phyloP scores from a whole-genome alignment of 306 rosid species.

The Glycine tomentella region DNA sequence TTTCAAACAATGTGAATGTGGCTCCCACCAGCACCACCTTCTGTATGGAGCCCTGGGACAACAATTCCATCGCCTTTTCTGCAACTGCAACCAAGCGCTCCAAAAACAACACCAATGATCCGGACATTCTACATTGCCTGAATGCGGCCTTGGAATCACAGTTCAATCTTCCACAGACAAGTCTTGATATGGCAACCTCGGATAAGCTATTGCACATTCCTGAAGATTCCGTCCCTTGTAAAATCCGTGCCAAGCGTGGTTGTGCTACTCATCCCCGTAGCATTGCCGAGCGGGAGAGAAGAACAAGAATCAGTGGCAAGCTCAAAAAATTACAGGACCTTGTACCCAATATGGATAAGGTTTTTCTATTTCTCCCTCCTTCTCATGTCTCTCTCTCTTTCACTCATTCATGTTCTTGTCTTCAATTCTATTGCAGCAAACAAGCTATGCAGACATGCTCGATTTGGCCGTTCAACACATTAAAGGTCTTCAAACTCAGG shows the following conservation, averaged over 20 bases:
- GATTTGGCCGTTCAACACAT: constrained; percentile 98
- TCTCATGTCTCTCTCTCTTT: no score
- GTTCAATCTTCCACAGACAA: constrained; percentile 89
- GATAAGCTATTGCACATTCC: constrained; percentile 87
- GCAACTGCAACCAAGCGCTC: constrained; percentile 48
- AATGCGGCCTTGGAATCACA: constrained; percentile 69
- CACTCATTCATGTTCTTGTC: no score
- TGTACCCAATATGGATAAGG: constrained; percentile 99
- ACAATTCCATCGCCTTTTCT: constrained; percentile 60
- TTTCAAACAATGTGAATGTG: no score
- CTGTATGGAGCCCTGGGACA: constrained; percentile 47
- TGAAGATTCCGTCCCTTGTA: constrained; percentile 92
- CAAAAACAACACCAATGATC: constrained; percentile 41
- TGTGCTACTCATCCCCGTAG: constrained; percentile 99
- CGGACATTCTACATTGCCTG: constrained; percentile 65
- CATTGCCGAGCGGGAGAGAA: constrained; percentile 96
- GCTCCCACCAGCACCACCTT: no score
- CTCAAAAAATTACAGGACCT: constrained; percentile 91
- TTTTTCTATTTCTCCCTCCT: no score
- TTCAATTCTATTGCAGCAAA: constrained; percentile 50
- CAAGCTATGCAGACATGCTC: constrained; percentile 98
- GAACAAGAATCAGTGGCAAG: constrained; percentile 92
- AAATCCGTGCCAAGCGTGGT: constrained; percentile 98
- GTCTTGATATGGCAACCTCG: constrained; percentile 78
- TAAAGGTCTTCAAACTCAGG: constrained; percentile 92